Evolutionary conservation across 441 rosid species (phyloP).

Genomic region (Populus hybrid): DNA sequence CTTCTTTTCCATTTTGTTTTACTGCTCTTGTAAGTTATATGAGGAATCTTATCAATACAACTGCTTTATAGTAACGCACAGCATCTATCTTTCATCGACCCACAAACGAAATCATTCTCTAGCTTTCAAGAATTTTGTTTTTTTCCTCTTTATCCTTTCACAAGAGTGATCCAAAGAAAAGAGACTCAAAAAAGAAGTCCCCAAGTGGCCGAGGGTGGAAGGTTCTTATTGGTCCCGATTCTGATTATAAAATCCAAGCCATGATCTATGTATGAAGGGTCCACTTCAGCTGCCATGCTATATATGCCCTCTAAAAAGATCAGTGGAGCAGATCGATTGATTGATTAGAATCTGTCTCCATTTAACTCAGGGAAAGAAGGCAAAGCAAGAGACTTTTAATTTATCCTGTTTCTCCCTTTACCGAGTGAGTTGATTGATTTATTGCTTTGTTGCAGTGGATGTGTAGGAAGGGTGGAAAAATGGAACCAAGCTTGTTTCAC

Average conservation of each 20-base stretch:
- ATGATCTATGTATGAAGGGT: constrained; percentile 28
- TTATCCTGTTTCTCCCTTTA: constrained; percentile 12
- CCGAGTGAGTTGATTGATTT: constrained; percentile 17
- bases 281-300: constrained; percentile 25
- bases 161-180: constrained; percentile 19
- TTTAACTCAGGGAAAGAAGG: constrained; percentile 22
- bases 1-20: constrained; percentile 21
- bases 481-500: constrained; percentile 31
- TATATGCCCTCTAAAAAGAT: constrained; percentile 22
- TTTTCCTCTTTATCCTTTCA: constrained; percentile 20
- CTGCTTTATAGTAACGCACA: constrained; percentile 54
- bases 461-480: constrained; percentile 21
- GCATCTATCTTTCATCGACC: constrained; percentile 37
- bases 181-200: constrained; percentile 16
- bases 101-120: constrained; percentile 40
- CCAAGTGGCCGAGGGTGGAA: constrained; percentile 21
- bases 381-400: constrained; percentile 28
- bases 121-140: constrained; percentile 43
- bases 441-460: constrained; percentile 19
- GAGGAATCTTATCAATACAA: constrained; percentile 27
- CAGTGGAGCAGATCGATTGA: constrained; percentile 19
- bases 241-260: constrained; percentile 31
- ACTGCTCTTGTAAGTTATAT: constrained; percentile 22
- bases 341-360: constrained; percentile 41
- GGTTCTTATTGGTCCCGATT: constrained; percentile 40